Evolutionary conservation across 2,329 filamentous ascomycete genomes (phyloP), one percentile per base, ranked within the genome.

Genomic region (Fusarium oxysporum): DNA sequence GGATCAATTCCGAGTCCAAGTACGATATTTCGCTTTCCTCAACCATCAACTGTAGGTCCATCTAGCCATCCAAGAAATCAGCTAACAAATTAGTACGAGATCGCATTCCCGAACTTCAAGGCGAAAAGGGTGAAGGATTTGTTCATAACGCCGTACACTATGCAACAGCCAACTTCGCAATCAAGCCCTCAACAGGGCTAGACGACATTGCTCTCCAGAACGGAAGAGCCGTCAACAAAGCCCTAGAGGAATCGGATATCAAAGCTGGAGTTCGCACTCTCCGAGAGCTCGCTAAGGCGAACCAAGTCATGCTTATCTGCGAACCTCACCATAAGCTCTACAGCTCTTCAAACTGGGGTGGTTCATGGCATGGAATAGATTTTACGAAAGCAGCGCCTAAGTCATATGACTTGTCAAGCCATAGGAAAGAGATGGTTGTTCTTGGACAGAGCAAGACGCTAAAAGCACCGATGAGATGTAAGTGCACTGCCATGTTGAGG

Each of bases 291-390:
- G 44, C 64, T 2, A 32, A 43, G 6, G 13, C 21, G 3, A 43
- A 47, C 0, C 66, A 66, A 21, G 30, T 37, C 25, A 69, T 69
- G 66, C 35, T 58, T 5, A 66, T 65, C 8, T 62, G 63, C 7
- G 66, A 69, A 6, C 57, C 62, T 0, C 35, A 47, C 0, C 56
- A 69, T 3, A 54, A 51, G 4, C 41, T 56, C 0, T 69, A 66
- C 8, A 51, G 32, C n/a, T 43, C 40, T 16, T 66, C 66, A 0
- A 66, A 69, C 16, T 66, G 66, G 66, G 44, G 62, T 5, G 56
- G 45, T 21, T 48, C 45, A 14, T 69, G 66, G 66, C 47, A 62
- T 19, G 57, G 45, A 0, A 69, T 66, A 11, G 40, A 69, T 45
- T 62, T 66, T 14, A 44, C 56, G 0, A 53, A 44, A 6, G 57